Evolutionary conservation across 805 yeast genomes (phyloP).

Genomic region (Barnettozyma sp.): DNA sequence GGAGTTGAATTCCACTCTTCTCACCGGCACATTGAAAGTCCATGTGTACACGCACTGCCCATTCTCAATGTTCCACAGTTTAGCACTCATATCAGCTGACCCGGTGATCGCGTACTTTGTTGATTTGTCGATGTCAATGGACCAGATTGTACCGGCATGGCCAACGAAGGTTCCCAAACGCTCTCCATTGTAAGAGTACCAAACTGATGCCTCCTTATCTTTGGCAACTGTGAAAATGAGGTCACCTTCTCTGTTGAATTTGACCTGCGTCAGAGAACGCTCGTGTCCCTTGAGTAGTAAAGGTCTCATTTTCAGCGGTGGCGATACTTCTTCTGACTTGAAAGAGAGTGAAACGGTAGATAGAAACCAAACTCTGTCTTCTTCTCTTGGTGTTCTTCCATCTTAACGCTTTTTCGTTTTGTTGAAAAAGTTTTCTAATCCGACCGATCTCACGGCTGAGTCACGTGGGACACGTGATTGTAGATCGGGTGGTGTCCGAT

Average conservation of each 20-base stretch:
- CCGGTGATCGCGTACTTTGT: conserved; percentile 78
- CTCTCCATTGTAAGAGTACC: conserved; percentile 96
- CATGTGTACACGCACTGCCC: conserved; percentile 74
- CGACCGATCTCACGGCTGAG: too few species aligned
- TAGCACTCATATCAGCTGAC: conserved; percentile 80
- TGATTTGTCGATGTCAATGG: conserved; percentile 74
- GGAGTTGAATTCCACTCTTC: conserved; percentile 81
- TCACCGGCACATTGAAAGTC: conserved; percentile 77
- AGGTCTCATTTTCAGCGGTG: conserved; percentile 73
- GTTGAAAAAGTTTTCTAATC: too few species aligned
- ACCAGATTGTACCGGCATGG: conserved; percentile 92
- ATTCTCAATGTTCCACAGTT: conserved; percentile 74
- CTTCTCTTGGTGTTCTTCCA: background rate
- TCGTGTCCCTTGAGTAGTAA: conserved; percentile 85
- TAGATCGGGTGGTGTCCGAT: background rate
- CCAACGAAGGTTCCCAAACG: conserved; percentile 87
- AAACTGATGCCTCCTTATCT: conserved; percentile 82
- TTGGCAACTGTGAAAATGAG: conserved; percentile 86
- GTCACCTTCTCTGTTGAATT: conserved; percentile 94
- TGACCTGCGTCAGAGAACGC: conserved; percentile 95
- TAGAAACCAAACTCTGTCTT: too few species aligned
- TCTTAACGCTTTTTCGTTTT: too few species aligned
- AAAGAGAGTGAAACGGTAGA: too few species aligned
- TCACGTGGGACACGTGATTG: background rate
- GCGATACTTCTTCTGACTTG: too few species aligned